Evolutionary conservation across 495 filamentous ascomycete species (phyloP), one percentile per base, ranked within the genome.

Genomic region (Podospora bellae-mahoneyi): DNA sequence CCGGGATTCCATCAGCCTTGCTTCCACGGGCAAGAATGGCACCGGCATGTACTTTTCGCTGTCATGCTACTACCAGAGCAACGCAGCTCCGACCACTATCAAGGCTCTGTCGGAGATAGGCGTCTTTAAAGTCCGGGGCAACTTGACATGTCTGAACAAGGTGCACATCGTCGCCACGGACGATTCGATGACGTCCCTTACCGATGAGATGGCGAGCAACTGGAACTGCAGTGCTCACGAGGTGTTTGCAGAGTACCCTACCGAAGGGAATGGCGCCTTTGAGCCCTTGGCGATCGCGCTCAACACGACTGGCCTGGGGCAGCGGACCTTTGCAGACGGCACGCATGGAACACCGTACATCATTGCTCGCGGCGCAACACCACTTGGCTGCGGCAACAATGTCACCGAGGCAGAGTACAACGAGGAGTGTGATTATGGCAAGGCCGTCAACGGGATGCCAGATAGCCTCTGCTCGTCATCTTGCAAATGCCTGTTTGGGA

Each of bases 161-260:
- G 81, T 72, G 5, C 83, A 85, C 68, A 78, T 84, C 7, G 81
- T 83, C 16, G 83, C 82, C 69, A 66, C 61, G 5, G 61, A 63
- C 20, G 61, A 68, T 13, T 79, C 78, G 15, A 75, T 85, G 64
- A 74, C 69, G 1, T 75, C 74, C 6, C 73, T 85, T 23, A 76
- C 77, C 56, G 83, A 85, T 71, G 63, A 15, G 4, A 71, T 75
- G 13, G 76, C 84, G 4, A 82, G 80, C 48, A 73, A 79, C 69
- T 85, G 83, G 83, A 75, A 77, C 55, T 85, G 82, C 68, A 80
- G 77, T 62, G 82, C 83, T 44, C 82, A 85, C 62, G 82, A 84
- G 66, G 77, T 78, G 1, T 84, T 85, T 71, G 71, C 80, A 3
- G 74, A 72, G 57, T 84, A 80, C 61, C 83, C 82, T 19, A 74